Evolutionary conservation across 1,284 basidiomycete genomes (phyloP).

Genomic region (Cryptococcus sp.): DNA sequence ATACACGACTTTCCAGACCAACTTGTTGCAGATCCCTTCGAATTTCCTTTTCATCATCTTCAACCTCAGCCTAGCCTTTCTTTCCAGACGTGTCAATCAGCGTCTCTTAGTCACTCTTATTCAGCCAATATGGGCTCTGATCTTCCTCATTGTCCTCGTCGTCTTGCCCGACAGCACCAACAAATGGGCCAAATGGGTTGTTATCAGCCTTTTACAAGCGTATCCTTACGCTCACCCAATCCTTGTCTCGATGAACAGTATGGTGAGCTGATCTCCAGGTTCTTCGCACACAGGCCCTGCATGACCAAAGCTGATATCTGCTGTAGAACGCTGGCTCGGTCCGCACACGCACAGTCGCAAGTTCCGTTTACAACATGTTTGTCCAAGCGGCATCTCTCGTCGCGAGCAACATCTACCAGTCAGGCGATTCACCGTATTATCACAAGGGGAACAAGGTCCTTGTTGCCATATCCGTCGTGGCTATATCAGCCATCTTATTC

Average conservation of each 20-base stretch:
- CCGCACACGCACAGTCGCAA: slow-evolving; percentile 42
- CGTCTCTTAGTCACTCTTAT: slow-evolving; percentile 26
- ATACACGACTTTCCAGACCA: slow-evolving; percentile 64
- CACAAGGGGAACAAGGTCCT: slow-evolving; percentile 41
- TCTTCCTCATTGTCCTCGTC: slow-evolving; percentile 34
- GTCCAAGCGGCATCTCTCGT: slow-evolving; percentile 38
- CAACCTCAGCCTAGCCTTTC: slow-evolving; percentile 35
- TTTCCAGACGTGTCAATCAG: slow-evolving; percentile 33
- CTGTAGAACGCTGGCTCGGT: slow-evolving; percentile 38
- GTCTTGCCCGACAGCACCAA: slow-evolving; percentile 22
- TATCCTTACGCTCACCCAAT: slow-evolving; percentile 38
- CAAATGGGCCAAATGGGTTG: slow-evolving; percentile 29
- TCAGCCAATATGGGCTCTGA: slow-evolving; percentile 34
- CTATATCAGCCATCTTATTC: slow-evolving; percentile 23
- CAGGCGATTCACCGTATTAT: slow-evolving; percentile 37
- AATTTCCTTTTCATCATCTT: slow-evolving; percentile 41
- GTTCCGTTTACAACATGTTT: slow-evolving; percentile 44
- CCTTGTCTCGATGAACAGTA: slow-evolving; percentile 32
- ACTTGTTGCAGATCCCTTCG: slow-evolving; percentile 60
- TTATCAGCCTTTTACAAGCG: slow-evolving; percentile 21
- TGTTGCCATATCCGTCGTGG: slow-evolving; percentile 28
- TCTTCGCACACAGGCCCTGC: too few relatives aligned
- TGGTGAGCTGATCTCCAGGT: neutral
- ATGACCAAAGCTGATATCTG: neutral
- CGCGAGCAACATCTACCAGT: slow-evolving; percentile 41